These are phyloP conservation scores for Monilinia polystroma DNA, from an alignment of 2,329 filamentous ascomycete species.

Conservation along the genomic window DNA sequence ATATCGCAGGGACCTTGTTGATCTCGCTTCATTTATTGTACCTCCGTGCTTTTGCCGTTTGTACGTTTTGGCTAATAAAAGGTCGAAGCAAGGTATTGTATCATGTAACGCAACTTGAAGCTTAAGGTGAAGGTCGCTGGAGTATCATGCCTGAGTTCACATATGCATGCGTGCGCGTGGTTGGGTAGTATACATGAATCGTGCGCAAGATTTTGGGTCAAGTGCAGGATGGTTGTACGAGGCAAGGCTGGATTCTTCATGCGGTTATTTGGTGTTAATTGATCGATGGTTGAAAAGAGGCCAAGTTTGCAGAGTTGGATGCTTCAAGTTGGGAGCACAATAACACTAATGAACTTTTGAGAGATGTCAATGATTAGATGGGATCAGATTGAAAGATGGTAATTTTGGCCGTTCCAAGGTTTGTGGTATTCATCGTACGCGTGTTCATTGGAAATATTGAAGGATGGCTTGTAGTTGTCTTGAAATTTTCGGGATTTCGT, in stretches of 20 bases:
- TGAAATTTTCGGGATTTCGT: background rate
- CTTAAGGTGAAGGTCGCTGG: background rate
- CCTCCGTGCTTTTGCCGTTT: background rate
- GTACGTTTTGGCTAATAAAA: background rate
- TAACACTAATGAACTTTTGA: no score
- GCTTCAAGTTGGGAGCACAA: background rate
- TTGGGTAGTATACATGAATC: background rate
- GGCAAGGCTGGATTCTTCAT: background rate
- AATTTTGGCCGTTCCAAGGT: background rate
- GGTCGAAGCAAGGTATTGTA: no score
- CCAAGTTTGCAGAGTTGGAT: background rate
- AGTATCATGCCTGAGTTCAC: background rate
- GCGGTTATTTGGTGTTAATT: background rate
- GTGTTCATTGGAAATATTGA: background rate
- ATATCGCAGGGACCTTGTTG: background rate
- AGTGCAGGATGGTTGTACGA: background rate
- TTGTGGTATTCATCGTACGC: background rate
- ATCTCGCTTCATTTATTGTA: background rate
- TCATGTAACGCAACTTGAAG: no score
- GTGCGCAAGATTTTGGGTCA: background rate
- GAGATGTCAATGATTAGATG: background rate
- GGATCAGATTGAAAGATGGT: background rate
- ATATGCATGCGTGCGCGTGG: background rate
- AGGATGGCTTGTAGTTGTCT: background rate
- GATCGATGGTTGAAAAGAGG: background rate